Percentiles rank a stretch among this genome's conserved stretches.
phyloP scores from a whole-genome alignment of 345 rosid species.

The Hypericum perforatum region DNA sequence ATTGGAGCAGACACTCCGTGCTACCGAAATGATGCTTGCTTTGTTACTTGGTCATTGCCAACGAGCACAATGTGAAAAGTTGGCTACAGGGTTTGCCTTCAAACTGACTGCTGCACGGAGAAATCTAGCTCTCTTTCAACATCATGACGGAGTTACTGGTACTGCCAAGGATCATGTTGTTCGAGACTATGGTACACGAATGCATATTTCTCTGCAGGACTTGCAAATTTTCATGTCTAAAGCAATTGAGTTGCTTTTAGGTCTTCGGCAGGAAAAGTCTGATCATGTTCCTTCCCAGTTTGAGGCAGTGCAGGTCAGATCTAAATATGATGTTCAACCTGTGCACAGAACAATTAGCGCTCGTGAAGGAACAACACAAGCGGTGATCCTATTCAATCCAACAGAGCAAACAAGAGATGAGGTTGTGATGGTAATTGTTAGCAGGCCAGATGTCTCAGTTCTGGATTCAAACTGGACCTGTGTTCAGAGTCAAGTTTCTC shows the following conservation, averaged over 20 bases:
- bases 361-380: slow-evolving; percentile 62
- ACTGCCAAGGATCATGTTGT: slow-evolving; percentile 96
- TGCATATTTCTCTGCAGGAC: slow-evolving; percentile 87
- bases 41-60: slow-evolving; percentile 84
- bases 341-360: slow-evolving; percentile 58
- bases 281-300: slow-evolving; percentile 66
- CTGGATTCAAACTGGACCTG: slow-evolving; percentile 85
- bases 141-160: slow-evolving; percentile 98
- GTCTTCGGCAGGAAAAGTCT: slow-evolving; percentile 67
- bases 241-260: slow-evolving; percentile 79
- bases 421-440: slow-evolving; percentile 62
- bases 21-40: slow-evolving; percentile 82
- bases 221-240: slow-evolving; percentile 94
- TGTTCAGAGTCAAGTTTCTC: slow-evolving; percentile 83
- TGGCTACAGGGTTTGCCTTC: slow-evolving; percentile 57
- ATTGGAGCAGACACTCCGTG: slow-evolving; percentile 81
- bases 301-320: slow-evolving; percentile 73
- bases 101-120: slow-evolving; percentile 95
- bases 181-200: slow-evolving; percentile 76
- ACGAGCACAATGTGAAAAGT: slow-evolving; percentile 72
- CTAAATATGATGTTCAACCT: slow-evolving; percentile 75
- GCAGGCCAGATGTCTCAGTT: slow-evolving; percentile 65
- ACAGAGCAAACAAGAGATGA: slow-evolving; percentile 81
- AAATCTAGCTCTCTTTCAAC: slow-evolving; percentile 97
- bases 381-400: slow-evolving; percentile 78